These are phyloP conservation scores for Geotrichum siamense DNA, from an alignment of 1,139 yeast species.

Conservation along the genomic window DNA sequence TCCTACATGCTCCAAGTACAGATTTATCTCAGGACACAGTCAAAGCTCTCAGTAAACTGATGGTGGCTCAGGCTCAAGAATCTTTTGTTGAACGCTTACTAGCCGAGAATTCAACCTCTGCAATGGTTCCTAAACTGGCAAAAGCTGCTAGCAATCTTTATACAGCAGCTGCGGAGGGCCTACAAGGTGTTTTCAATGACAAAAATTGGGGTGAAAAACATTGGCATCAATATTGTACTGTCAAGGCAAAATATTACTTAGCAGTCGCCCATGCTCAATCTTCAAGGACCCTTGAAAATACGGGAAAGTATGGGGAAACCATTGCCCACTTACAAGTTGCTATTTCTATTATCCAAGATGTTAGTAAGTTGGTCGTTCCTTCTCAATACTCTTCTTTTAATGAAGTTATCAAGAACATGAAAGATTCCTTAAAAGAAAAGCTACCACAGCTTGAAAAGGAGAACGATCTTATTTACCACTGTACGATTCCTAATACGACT, in stretches of 20 bases:
- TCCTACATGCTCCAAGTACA: conserved; percentile 80
- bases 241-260: conserved; percentile 42
- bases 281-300: conserved; percentile 44
- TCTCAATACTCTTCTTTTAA: conserved; percentile 22
- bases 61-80: conserved; percentile 88
- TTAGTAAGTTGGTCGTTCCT: conserved; percentile 25
- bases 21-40: conserved; percentile 71
- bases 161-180: conserved; percentile 44
- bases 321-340: conserved; percentile 61
- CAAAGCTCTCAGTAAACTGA: conserved; percentile 53
- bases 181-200: conserved; percentile 42
- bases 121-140: conserved; percentile 68
- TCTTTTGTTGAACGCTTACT: conserved; percentile 62
- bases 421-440: conserved; percentile 39
- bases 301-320: conserved; percentile 65
- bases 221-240: conserved; percentile 40
- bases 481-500: conserved; percentile 54
- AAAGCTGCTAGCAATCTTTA: conserved; percentile 53
- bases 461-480: conserved; percentile 85
- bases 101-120: conserved; percentile 39
- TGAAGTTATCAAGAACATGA: conserved; percentile 24
- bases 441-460: conserved; percentile 57
- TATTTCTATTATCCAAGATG: conserved; percentile 22
- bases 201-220: conserved; percentile 48
- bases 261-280: conserved; percentile 49